These are phyloP conservation scores for Solanum pennellii DNA, from an alignment of 257 asterid genomes.

Conservation along the genomic window DNA sequence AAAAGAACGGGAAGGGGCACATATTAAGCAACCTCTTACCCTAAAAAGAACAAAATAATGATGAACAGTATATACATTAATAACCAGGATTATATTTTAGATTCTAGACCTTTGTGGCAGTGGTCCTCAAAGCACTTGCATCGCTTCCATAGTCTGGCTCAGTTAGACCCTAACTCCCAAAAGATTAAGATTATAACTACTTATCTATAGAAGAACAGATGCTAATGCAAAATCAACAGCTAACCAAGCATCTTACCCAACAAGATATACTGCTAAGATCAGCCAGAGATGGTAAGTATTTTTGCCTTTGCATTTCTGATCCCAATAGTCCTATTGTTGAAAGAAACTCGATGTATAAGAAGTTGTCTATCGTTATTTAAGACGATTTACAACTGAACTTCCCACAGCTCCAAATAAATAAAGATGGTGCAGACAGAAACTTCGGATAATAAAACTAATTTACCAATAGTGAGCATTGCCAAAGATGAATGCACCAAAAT, in stretches of 20 bases:
- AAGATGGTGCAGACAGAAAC: background rate
- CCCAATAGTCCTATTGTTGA: constrained; percentile 67
- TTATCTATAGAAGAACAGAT: background rate
- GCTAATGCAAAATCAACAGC: background rate
- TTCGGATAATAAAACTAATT: background rate
- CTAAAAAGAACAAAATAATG: background rate
- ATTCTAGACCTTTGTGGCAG: constrained; percentile 71
- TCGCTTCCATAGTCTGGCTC: constrained; percentile 98
- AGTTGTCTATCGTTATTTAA: background rate
- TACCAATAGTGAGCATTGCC: constrained; percentile 93
- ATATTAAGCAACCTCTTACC: background rate
- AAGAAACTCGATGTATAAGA: background rate
- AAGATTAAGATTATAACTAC: constrained; percentile 2
- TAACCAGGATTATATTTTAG: background rate
- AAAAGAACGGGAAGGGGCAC: background rate
- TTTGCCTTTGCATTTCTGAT: constrained; percentile 81
- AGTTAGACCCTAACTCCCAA: constrained; percentile 58
- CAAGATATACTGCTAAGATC: constrained; percentile 57
- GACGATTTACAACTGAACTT: background rate
- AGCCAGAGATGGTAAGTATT: constrained; percentile 81
- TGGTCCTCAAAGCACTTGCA: constrained; percentile 82
- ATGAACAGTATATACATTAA: background rate
- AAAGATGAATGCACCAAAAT: constrained; percentile 87
- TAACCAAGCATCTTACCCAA: constrained; percentile 53
- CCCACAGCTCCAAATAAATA: background rate